Conservation (phyloP, 2,329 filamentous ascomycete species). For the Trichoderma simmonsii region DNA sequence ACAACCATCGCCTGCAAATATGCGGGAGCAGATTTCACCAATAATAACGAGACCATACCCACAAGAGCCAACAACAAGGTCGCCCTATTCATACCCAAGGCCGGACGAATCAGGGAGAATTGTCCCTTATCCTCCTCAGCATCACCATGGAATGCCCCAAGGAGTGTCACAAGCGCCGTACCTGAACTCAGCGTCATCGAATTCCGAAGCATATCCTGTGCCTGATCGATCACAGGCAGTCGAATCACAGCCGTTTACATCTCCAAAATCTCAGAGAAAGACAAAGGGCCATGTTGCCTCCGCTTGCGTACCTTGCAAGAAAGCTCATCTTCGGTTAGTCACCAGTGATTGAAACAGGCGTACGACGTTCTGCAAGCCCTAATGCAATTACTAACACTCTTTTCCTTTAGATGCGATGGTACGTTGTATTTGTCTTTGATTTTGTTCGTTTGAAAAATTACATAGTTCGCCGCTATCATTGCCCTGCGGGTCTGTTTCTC, state of each 20-base stretch:
- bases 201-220: conserved; percentile 24
- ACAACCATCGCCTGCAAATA: conserved; percentile 26
- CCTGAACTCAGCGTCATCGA: conserved; percentile 22
- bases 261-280: conserved; percentile 62
- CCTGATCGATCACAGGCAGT: conserved; percentile 35
- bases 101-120: conserved; percentile 27
- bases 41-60: conserved; percentile 30
- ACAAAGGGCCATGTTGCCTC: conserved; percentile 81
- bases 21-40: conserved; percentile 23
- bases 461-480: neutral
- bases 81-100: conserved; percentile 28
- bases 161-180: conserved; percentile 23
- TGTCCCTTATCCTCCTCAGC: conserved; percentile 27
- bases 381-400: neutral
- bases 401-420: conserved; percentile 57
- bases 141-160: conserved; percentile 17
- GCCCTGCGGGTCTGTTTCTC: neutral
- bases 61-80: conserved; percentile 25
- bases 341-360: neutral
- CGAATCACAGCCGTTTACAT: conserved; percentile 49
- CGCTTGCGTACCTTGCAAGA: conserved; percentile 82
- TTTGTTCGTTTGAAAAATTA: neutral
- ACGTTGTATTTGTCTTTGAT: conserved; percentile 40
- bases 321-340: conserved; percentile 68
- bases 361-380: neutral